These are phyloP conservation scores for Globisporangium polare DNA, from an alignment of 352 stramenopile species.

Conservation along the genomic window DNA sequence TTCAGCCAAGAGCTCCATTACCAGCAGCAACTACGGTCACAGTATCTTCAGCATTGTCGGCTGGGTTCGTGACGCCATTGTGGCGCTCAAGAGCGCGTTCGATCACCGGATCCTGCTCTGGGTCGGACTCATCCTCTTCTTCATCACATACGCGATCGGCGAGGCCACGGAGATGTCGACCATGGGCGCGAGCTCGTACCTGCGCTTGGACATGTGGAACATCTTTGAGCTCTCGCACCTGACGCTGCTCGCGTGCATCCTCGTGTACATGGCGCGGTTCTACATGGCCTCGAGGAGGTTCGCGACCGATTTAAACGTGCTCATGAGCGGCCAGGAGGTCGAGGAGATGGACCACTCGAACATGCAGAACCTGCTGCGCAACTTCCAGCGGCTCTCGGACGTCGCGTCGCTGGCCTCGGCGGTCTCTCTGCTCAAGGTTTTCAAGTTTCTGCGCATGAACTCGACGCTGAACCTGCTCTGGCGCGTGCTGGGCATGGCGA, in stretches of 20 bases:
- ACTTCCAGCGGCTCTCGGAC: constrained; percentile 75
- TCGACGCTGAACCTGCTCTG: constrained; percentile 85
- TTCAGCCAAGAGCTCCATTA: background rate
- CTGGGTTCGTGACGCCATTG: constrained; percentile 2
- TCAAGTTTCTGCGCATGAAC: constrained; percentile 90
- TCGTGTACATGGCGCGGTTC: constrained; percentile 68
- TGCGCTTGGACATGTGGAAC: constrained; percentile 87
- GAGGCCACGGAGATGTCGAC: constrained; percentile 75
- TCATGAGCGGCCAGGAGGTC: constrained; percentile 28
- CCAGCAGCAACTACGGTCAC: background rate
- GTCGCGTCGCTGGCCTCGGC: constrained; percentile 66
- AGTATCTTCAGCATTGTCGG: background rate
- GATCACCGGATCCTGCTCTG: constrained; percentile 68
- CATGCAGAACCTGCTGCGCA: constrained; percentile 56
- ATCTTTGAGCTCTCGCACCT: constrained; percentile 83
- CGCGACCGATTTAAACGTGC: constrained; percentile 33
- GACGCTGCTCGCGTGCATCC: constrained; percentile 47
- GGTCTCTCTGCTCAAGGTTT: constrained; percentile 84
- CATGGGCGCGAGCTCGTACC: constrained; percentile 70
- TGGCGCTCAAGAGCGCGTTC: constrained; percentile 26
- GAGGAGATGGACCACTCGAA: constrained; percentile 61
- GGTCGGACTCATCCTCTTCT: constrained; percentile 63
- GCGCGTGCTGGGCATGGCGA: constrained; percentile 79
- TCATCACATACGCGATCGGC: constrained; percentile 77
- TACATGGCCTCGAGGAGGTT: constrained; percentile 60